phyloP scores from a whole-genome alignment of 352 stramenopile genomes.

The Phytophthora megakarya region DNA sequence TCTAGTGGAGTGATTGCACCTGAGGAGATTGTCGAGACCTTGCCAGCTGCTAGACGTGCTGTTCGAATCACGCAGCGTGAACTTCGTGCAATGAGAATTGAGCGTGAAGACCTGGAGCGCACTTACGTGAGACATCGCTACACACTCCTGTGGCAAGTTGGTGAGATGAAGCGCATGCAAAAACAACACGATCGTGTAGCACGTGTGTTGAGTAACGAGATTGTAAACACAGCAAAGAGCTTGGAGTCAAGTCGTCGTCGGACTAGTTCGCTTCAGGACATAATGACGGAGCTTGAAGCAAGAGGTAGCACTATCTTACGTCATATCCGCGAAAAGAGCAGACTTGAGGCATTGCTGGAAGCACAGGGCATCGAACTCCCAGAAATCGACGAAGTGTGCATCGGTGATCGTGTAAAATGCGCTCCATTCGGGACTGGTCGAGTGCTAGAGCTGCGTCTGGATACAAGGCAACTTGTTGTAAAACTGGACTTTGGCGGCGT shows the following conservation, averaged over 20 bases:
- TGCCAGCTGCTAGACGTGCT: conserved; percentile 65
- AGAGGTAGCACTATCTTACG: conserved; percentile 56
- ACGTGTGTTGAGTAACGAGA: conserved; percentile 44
- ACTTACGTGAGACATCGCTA: conserved; percentile 70
- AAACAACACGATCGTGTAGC: conserved; percentile 74
- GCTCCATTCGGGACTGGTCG: conserved; percentile 46
- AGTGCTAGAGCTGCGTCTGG: conserved; percentile 48
- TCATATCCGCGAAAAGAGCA: conserved; percentile 68
- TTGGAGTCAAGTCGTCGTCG: conserved; percentile 73
- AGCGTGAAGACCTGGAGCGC: conserved; percentile 79
- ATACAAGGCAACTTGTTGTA: conserved; percentile 49
- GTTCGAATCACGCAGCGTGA: conserved; percentile 81
- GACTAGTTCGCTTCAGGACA: conserved; percentile 76
- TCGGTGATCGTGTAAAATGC: conserved; percentile 60
- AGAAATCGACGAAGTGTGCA: conserved; percentile 66
- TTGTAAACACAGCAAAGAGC: conserved; percentile 55
- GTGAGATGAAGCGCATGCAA: conserved; percentile 71
- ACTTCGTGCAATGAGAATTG: conserved; percentile 63
- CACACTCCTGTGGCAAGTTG: conserved; percentile 66
- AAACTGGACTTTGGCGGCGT: conserved; percentile 46
- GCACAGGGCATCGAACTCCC: conserved; percentile 49
- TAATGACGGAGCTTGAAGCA: conserved; percentile 80
- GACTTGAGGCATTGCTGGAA: conserved; percentile 55
- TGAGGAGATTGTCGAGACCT: conserved; percentile 75
- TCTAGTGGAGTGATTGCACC: conserved; percentile 58